Evolutionary conservation across 2,329 filamentous ascomycete genomes (phyloP).

Genomic region (Pseudogymnoascus sp.): DNA sequence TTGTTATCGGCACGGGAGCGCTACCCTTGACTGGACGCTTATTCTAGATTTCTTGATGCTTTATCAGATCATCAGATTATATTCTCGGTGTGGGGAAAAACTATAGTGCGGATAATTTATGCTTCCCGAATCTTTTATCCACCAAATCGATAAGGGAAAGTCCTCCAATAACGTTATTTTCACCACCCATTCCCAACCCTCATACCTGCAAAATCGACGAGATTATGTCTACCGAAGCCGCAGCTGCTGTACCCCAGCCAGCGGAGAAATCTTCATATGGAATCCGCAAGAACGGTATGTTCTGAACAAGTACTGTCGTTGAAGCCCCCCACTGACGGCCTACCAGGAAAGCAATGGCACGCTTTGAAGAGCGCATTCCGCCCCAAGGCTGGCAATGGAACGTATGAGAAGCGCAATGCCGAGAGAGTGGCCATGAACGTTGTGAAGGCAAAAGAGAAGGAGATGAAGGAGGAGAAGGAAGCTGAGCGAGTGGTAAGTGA

Average conservation of each 20-base stretch:
- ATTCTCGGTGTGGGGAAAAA: background rate
- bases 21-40: background rate
- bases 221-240: background rate
- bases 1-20: background rate
- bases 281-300: conserved; percentile 75
- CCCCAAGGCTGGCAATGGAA: conserved; percentile 65
- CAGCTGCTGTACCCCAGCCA: background rate
- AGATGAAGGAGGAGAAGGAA: conserved; percentile 94
- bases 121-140: conserved; percentile 7
- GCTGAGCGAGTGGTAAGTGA: conserved; percentile 66
- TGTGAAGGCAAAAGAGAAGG: conserved; percentile 88
- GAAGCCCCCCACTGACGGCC: background rate
- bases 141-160: conserved; percentile 7
- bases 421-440: conserved; percentile 60
- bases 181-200: background rate
- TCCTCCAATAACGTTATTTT: conserved; percentile 2
- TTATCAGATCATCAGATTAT: conserved; percentile 8
- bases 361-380: conserved; percentile 75
- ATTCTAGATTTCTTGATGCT: background rate
- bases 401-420: conserved; percentile 68
- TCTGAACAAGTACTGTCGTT: background rate
- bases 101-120: conserved; percentile 8
- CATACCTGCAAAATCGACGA: background rate
- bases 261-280: conserved; percentile 31
- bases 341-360: conserved; percentile 90